phyloP scores from a whole-genome alignment of 1,284 basidiomycete genomes.

The Agroathelia rolfsii region DNA sequence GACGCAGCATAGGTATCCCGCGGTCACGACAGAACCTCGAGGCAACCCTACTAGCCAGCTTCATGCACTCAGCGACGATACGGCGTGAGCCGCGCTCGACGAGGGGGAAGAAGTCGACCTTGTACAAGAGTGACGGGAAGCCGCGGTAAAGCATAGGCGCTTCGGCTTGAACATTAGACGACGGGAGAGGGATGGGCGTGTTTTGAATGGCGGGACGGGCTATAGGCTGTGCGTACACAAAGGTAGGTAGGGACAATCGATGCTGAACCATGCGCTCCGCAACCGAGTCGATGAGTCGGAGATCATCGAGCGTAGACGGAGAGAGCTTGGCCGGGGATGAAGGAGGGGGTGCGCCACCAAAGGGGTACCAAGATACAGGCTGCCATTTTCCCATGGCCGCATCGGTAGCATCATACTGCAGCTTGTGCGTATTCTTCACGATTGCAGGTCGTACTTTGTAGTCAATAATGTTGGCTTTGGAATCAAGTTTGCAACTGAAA shows the following conservation, averaged over 20 bases:
- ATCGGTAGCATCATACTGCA: slow-evolving; percentile 71
- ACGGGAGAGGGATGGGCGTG: no score
- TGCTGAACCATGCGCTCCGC: slow-evolving; percentile 16
- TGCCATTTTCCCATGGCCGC: slow-evolving; percentile 33
- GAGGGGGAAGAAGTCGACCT: slow-evolving; percentile 20
- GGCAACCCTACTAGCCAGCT: slow-evolving; percentile 69
- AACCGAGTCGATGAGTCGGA: slow-evolving; percentile 29
- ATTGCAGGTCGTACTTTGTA: slow-evolving; percentile 62
- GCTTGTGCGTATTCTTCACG: slow-evolving; percentile 56
- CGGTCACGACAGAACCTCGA: slow-evolving; percentile 64
- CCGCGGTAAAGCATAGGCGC: slow-evolving; percentile 45
- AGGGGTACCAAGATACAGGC: slow-evolving; percentile 32
- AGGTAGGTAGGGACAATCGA: no score
- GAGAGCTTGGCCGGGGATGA: no score
- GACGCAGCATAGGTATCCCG: slow-evolving; percentile 58
- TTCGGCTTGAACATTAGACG: no score
- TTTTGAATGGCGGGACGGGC: no score
- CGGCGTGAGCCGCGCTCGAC: slow-evolving; percentile 32
- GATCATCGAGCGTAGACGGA: slow-evolving; percentile 20
- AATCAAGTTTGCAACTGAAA: slow-evolving; percentile 71
- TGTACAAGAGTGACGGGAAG: slow-evolving; percentile 47
- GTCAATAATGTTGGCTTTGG: slow-evolving; percentile 59
- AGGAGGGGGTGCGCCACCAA: slow-evolving; percentile 25
- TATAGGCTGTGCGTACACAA: no score
- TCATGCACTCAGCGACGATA: slow-evolving; percentile 79